Evolutionary conservation across 257 asterid species (phyloP).

Genomic region (Gynochthodes officinalis): DNA sequence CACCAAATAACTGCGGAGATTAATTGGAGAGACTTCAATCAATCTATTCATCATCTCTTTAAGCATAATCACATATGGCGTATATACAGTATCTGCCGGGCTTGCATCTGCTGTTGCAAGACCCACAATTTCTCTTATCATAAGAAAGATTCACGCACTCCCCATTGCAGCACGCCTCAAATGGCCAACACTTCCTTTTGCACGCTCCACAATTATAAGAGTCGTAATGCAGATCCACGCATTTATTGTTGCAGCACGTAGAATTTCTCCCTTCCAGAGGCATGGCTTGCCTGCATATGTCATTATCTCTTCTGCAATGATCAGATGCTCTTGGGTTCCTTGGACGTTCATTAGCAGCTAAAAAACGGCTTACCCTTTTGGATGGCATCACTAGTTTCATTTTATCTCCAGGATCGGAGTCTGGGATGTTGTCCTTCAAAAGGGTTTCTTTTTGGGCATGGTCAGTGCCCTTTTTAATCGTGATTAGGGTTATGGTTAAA

Average conservation of each 20-base stretch:
- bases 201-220: conserved; percentile 40
- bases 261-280: conserved; percentile 22
- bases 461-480: not conserved
- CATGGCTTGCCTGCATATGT: conserved; percentile 17
- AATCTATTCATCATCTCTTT: not conserved
- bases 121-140: conserved; percentile 46
- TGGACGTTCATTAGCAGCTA: conserved; percentile 10
- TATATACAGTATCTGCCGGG: conserved; percentile 25
- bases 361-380: conserved; percentile 34
- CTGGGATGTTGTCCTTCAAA: not conserved
- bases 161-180: conserved; percentile 39
- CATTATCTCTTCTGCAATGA: conserved; percentile 31
- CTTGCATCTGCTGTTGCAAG: conserved; percentile 36
- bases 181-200: conserved; percentile 31
- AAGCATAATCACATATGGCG: conserved; percentile 46
- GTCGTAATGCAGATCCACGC: conserved; percentile 29
- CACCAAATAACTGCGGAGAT: not conserved
- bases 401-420: not conserved
- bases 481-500: conserved; percentile 35
- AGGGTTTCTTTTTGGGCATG: not conserved
- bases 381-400: not conserved
- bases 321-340: conserved; percentile 28
- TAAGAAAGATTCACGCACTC: conserved; percentile 35
- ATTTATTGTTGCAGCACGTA: conserved; percentile 46
- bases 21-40: not conserved